Evolutionary conservation across 345 rosid species (phyloP).

Genomic region (Anastatica hierochuntica): DNA sequence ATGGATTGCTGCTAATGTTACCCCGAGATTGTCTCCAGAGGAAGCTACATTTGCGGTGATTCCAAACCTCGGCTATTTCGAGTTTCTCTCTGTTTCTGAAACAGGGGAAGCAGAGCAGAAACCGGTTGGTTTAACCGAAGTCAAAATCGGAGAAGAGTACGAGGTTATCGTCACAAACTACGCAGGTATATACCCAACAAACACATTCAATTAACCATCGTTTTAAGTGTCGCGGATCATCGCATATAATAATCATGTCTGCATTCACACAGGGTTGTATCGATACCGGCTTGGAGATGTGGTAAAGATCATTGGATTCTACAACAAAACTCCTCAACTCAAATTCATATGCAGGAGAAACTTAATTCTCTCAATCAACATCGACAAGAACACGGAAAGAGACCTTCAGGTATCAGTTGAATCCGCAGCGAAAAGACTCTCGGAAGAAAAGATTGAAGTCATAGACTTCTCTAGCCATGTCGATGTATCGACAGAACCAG

Average conservation of each 20-base stretch:
- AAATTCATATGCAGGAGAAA: constrained; percentile 73
- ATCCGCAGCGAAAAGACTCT: constrained; percentile 44
- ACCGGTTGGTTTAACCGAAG: constrained; percentile 65
- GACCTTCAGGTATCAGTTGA: constrained; percentile 76
- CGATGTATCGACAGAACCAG: constrained; percentile 66
- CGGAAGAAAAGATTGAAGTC: constrained; percentile 59
- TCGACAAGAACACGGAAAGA: constrained; percentile 85
- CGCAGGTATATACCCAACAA: constrained; percentile 84
- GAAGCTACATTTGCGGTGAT: constrained; percentile 58
- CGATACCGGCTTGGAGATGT: constrained; percentile 87
- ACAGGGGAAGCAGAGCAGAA: constrained; percentile 30
- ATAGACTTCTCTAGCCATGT: constrained; percentile 76
- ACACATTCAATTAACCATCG: too few species aligned
- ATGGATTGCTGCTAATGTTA: constrained; percentile 87
- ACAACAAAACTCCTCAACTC: constrained; percentile 74
- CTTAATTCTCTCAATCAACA: constrained; percentile 64
- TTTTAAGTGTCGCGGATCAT: too few species aligned
- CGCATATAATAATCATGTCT: too few species aligned
- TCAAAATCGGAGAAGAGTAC: constrained; percentile 71
- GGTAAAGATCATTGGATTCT: constrained; percentile 64
- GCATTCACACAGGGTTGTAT: constrained; percentile 87
- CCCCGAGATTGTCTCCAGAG: constrained; percentile 63
- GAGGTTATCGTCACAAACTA: constrained; percentile 70
- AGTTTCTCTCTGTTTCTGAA: constrained; percentile 52
- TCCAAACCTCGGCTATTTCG: constrained; percentile 85